Evolutionary conservation across 2,329 filamentous ascomycete species (phyloP), one percentile per base, ranked within the genome.

Genomic region (Hypoxylon sp.): DNA sequence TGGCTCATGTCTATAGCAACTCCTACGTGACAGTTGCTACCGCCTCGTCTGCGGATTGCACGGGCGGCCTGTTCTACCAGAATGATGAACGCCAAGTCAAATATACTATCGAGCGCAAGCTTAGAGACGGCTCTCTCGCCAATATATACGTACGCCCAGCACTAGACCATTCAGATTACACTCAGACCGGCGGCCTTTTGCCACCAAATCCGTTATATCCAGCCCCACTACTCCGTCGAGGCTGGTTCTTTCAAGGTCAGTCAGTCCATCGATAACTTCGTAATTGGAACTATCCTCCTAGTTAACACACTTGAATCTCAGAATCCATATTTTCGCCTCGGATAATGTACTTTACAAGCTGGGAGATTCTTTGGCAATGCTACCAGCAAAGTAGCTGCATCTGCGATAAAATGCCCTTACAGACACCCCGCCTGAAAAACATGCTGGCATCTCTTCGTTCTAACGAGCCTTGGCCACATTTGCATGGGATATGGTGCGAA

Each of bases 1-100:
- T 57, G 54, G 54, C 54, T 7, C 42, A 48, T 4, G 42, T 57
- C 17, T 57, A 57, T 21, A 48, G 54, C 6, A 57, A 57, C 15
- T 32, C 54, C 8, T 10, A 47, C 37, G 4, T 57, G 7, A 57
- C 42, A 7, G 11, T 57, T 35, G 39, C 54, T 17, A 42, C 54
- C 6, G 2, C 5, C 2, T 39, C 21, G 8, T 48, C 54, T 31
- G 5, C 42, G 6, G 21, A 39, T 17, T 32, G 52, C 19, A 42
- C 32, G 2, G 52, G 35, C 0, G 35, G 52, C 3, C 52, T 54
- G 2, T 54, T 54, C 35, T 19, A 42, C 21, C 4, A 17, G 6
- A 54, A 54, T 29, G 15, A 42, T 37, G 35, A 39, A 27, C n/a
- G 6, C 10, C 51, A 39, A 42, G 31, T 42, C 19, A 39, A 54